Evolutionary conservation across 768 basidiomycete genomes (phyloP), one percentile per base, ranked within the genome.

Genomic region (Termitomyces heimii): DNA sequence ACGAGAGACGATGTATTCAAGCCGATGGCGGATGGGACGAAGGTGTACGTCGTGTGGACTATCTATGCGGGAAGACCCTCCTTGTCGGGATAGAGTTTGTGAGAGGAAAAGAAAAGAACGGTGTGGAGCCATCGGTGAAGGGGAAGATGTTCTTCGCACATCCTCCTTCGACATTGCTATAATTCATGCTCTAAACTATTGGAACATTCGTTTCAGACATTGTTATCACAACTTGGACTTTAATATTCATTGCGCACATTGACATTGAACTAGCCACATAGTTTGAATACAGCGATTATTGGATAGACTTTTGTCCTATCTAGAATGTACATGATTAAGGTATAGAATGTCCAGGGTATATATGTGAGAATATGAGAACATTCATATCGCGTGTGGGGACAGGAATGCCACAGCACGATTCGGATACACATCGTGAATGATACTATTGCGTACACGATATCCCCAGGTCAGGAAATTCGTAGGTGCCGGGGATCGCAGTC

Each of bases 11-110:
- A 32, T 88, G 86, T 58, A 71, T 73, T 55, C 76, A 74, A 61
- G 76, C 80, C 67, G 84, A 84, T 28, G 85, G 81, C 2, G 84
- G 83, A 13, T 86, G 84, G 85, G 83, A 85, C 28, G 76, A 77
- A 20, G 86, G 86, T n/a, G 82, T 89, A 29, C 77, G 84, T 46
- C 72, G 86, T 50, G 67, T 88, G 14, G 86, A 88, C 70, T 87
- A 82, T 78, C 72, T 88, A 45, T 82, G 82, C 20, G 76, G 79
- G 32, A 86, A 83, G 65, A 84, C 82, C 32, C 70, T 74, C 46
- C 66, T 88, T 37, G 73, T 83, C 32, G 86, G 86, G 26, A 75
- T 88, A 59, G 84, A 86, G 63, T 75, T 84, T 57, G 77, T 79
- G 63, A 82, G 77, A 64, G 68, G 8, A 66, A 71, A 29, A 20